A percentile compares a stretch with the other conserved stretches of the same genome.
phyloP scores from a whole-genome alignment of 345 rosid species.

The Eutrema heterophyllum region DNA sequence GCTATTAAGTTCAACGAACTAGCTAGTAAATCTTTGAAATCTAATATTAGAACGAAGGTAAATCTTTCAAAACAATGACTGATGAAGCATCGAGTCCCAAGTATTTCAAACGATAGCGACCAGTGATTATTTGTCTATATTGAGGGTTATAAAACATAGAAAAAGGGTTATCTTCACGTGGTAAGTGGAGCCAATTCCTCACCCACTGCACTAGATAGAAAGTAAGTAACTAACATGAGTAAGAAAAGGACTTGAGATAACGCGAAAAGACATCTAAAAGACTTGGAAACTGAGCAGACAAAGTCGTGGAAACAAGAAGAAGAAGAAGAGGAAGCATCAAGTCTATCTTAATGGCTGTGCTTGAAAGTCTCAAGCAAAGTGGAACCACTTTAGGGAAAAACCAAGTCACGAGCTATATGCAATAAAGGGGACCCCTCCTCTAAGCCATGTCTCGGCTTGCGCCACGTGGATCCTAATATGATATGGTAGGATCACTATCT shows the following conservation, averaged over 20 bases:
- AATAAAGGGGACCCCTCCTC: slow-evolving; percentile 22
- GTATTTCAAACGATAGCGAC: slow-evolving; percentile 20
- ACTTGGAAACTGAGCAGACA: slow-evolving; percentile 22
- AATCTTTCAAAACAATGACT: slow-evolving; percentile 15
- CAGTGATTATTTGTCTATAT: slow-evolving; percentile 10
- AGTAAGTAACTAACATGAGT: slow-evolving; percentile 24
- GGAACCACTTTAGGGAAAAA: slow-evolving; percentile 23
- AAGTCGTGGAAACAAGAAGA: slow-evolving; percentile 18
- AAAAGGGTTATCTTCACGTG: slow-evolving; percentile 24
- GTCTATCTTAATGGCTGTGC: slow-evolving; percentile 10
- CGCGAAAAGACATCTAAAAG: slow-evolving; percentile 27
- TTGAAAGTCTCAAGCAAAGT: slow-evolving; percentile 30
- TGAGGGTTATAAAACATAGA: slow-evolving; percentile 17
- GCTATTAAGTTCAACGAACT: slow-evolving; percentile 17
- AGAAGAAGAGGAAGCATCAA: slow-evolving; percentile 7
- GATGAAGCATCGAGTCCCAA: slow-evolving; percentile 18
- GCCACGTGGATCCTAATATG: slow-evolving; percentile 26
- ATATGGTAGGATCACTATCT: slow-evolving; percentile 15
- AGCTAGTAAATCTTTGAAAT: slow-evolving; percentile 16
- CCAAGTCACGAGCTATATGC: slow-evolving; percentile 27
- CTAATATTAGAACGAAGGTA: slow-evolving; percentile 2
- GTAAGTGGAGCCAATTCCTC: slow-evolving; percentile 34
- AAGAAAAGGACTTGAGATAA: slow-evolving; percentile 29
- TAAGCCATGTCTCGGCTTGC: slow-evolving; percentile 11
- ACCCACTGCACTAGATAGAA: slow-evolving; percentile 33